Conservation (phyloP, 2,329 filamentous ascomycete genomes). For the Aspergillus ochraceoroseus region DNA sequence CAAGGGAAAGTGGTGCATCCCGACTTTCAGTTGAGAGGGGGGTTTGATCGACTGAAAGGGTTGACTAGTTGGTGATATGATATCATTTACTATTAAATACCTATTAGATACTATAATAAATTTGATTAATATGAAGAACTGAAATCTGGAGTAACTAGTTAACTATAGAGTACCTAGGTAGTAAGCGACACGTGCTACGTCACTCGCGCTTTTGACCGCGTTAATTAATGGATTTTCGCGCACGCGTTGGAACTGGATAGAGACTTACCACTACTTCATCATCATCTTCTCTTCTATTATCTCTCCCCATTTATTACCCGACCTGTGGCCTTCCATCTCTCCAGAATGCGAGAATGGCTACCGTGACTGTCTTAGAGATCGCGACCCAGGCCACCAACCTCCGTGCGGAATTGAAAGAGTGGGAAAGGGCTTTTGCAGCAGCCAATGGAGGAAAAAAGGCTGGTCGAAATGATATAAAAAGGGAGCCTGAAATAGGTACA, state of each 20-base stretch:
- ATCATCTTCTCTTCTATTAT: too few species aligned
- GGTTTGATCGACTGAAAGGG: constrained; percentile 71
- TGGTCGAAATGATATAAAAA: constrained; percentile 46
- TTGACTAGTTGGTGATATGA: constrained; percentile 57
- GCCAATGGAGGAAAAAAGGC: constrained; percentile 45
- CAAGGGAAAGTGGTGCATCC: constrained; percentile 89
- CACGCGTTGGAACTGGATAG: constrained; percentile 6
- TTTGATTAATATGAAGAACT: not conserved
- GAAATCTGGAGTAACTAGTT: not conserved
- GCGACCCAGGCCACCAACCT: constrained; percentile 30
- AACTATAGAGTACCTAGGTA: not conserved
- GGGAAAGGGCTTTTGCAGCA: constrained; percentile 45
- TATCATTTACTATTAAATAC: not conserved
- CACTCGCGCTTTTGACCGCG: constrained; percentile 22
- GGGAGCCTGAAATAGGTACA: constrained; percentile 42
- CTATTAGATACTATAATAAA: not conserved
- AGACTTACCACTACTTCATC: not conserved
- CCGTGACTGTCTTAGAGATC: constrained; percentile 24
- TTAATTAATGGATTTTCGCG: constrained; percentile 32
- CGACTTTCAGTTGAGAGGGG: constrained; percentile 72
- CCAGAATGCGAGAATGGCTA: constrained; percentile 29
- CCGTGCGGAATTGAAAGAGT: constrained; percentile 46
- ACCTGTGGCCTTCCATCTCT: not conserved
- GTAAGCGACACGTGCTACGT: constrained; percentile 22
- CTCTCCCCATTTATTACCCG: not conserved